A percentile compares a stretch with the other conserved stretches of the same genome.
phyloP scores from a whole-genome alignment of 2,329 filamentous ascomycete genomes.

The Aspergillus alliaceus region DNA sequence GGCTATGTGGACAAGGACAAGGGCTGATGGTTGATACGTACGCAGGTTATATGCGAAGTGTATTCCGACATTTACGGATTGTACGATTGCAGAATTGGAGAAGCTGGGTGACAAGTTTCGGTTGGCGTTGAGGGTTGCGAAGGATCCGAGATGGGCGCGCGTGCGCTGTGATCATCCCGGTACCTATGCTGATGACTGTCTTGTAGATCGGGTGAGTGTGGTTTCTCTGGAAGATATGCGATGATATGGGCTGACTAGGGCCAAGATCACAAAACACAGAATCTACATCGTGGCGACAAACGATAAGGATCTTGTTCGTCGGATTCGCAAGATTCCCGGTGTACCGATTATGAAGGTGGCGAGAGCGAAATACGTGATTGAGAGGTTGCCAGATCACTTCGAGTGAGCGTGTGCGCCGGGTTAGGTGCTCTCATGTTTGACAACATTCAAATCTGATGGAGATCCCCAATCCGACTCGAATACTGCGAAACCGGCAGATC shows the following conservation, averaged over 20 bases:
- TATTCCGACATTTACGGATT: conserved; percentile 81
- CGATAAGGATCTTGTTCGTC: conserved; percentile 73
- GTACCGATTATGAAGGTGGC: conserved; percentile 73
- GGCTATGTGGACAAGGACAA: too few relatives aligned
- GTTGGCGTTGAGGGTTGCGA: conserved; percentile 78
- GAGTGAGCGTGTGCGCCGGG: conserved; percentile 41
- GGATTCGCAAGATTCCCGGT: conserved; percentile 78
- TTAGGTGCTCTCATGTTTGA: too few relatives aligned
- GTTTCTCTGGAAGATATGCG: neutral
- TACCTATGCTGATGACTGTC: conserved; percentile 82
- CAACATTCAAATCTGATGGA: neutral
- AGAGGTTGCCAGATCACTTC: conserved; percentile 82
- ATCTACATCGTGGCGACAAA: conserved; percentile 76
- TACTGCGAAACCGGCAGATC: neutral
- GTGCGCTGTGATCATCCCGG: conserved; percentile 90
- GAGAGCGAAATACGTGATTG: conserved; percentile 90
- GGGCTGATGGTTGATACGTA: conserved; percentile 5
- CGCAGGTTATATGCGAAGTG: conserved; percentile 79
- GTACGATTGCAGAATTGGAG: conserved; percentile 81
- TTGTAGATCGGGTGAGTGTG: conserved; percentile 63
- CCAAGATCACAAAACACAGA: conserved; percentile 60
- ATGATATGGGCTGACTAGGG: neutral
- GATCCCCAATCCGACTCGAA: neutral
- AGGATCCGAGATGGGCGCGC: conserved; percentile 85
- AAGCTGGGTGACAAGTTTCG: conserved; percentile 88